Evolutionary conservation across 192 early-diverging fungal species (phyloP).

Genomic region (Podila epigama): DNA sequence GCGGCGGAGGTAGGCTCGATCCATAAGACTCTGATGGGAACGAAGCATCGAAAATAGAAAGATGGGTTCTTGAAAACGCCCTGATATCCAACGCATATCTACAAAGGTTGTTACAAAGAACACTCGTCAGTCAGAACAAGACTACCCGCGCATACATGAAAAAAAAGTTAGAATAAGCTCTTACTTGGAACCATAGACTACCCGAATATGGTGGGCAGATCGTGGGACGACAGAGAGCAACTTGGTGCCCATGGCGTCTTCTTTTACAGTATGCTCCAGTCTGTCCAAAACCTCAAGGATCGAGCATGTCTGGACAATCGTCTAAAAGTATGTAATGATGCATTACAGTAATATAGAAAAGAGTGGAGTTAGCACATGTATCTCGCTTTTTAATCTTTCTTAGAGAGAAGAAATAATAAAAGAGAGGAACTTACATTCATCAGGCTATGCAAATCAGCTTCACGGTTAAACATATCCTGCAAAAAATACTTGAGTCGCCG

Average conservation of each 20-base stretch:
- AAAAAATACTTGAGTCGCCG: slow-evolving; percentile 40
- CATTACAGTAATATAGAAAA: not conserved
- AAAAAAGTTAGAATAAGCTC: too few species aligned
- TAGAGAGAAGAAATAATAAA: not conserved
- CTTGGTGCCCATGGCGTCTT: slow-evolving; percentile 35
- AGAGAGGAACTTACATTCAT: slow-evolving; percentile 32
- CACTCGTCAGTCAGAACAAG: not conserved
- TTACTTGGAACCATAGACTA: slow-evolving; percentile 44
- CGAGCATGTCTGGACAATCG: slow-evolving; percentile 23
- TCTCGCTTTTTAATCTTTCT: not conserved
- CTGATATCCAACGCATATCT: slow-evolving; percentile 41
- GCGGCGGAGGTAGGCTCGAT: slow-evolving; percentile 26
- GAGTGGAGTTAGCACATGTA: not conserved
- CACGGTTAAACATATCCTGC: slow-evolving; percentile 44
- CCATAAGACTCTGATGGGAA: slow-evolving; percentile 38
- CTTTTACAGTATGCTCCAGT: slow-evolving; percentile 35
- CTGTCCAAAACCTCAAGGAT: slow-evolving; percentile 38
- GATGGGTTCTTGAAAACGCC: slow-evolving; percentile 32
- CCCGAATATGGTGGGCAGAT: slow-evolving; percentile 35
- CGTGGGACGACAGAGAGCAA: slow-evolving; percentile 33
- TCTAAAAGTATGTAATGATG: too few species aligned
- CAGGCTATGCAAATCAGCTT: slow-evolving; percentile 32
- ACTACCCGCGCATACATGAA: not conserved
- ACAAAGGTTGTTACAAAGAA: not conserved
- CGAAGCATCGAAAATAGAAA: slow-evolving; percentile 34